A percentile compares a stretch with the other conserved stretches of the same genome.
These are phyloP conservation scores for Lactifluus echinatus DNA, from an alignment of 768 basidiomycete genomes.

Conservation along the genomic window DNA sequence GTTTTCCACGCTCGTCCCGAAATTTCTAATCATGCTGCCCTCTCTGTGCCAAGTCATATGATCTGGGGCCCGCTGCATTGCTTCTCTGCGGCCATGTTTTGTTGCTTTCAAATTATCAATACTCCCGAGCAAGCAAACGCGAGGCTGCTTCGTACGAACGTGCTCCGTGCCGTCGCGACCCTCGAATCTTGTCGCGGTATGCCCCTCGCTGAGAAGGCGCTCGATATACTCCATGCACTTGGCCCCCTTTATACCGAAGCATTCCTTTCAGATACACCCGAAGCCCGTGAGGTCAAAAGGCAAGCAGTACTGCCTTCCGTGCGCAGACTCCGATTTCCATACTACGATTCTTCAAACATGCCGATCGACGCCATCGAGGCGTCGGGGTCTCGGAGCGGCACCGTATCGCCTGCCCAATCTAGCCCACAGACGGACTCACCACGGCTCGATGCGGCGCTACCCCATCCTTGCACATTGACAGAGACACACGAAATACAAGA, in stretches of 20 bases:
- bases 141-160: conserved; percentile 56
- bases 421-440: not conserved
- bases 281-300: conserved; percentile 42
- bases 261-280: conserved; percentile 36
- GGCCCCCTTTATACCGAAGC: conserved; percentile 58
- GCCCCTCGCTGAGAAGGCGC: conserved; percentile 57
- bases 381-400: not conserved
- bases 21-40: conserved; percentile 51
- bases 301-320: conserved; percentile 50
- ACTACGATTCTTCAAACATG: conserved; percentile 56
- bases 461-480: not conserved
- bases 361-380: conserved; percentile 17
- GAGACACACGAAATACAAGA: not conserved
- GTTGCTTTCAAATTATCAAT: conserved; percentile 70
- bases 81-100: conserved; percentile 77
- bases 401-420: conserved; percentile 5
- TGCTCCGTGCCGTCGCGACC: conserved; percentile 53
- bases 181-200: conserved; percentile 51
- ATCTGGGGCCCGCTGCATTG: conserved; percentile 70
- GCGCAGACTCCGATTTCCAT: conserved; percentile 65
- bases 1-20: conserved; percentile 63
- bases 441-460: not conserved
- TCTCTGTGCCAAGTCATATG: conserved; percentile 70
- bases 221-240: conserved; percentile 52
- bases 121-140: conserved; percentile 70